Evolutionary conservation across 768 basidiomycete genomes (phyloP).

Genomic region (Exidia glandulosa): DNA sequence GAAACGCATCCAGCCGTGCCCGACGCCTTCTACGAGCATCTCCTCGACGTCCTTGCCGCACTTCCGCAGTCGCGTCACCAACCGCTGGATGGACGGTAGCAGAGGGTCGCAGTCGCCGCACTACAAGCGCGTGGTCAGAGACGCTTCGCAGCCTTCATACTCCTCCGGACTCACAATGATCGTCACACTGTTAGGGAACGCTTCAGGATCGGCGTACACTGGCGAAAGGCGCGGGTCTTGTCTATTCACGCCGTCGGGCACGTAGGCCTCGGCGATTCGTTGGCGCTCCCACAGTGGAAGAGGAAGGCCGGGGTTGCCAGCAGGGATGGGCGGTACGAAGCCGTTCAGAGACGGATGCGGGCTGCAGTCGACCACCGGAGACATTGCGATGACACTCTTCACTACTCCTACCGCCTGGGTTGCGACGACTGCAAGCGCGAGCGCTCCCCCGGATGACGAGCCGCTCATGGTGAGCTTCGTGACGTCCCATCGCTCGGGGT

Average conservation of each 20-base stretch:
- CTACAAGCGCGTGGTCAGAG: too few species aligned
- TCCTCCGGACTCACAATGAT: background rate
- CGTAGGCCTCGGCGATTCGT: background rate
- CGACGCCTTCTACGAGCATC: background rate
- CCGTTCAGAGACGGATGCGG: background rate
- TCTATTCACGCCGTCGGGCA: background rate
- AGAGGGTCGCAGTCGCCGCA: background rate
- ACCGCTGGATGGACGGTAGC: background rate
- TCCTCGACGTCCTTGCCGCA: background rate
- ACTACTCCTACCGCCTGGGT: background rate
- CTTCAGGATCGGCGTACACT: background rate
- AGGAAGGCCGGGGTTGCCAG: background rate
- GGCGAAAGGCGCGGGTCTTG: background rate
- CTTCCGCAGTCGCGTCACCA: background rate
- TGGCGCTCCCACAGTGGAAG: background rate
- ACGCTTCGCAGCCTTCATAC: background rate
- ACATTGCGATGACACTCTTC: constrained; percentile 2
- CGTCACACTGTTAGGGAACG: background rate
- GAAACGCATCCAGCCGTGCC: background rate
- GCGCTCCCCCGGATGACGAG: background rate
- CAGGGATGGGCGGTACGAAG: background rate
- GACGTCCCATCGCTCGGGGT: background rate
- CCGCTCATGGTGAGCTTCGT: constrained; percentile 1
- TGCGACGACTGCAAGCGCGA: background rate
- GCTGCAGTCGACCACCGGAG: background rate